Percentiles rank a stretch among this genome's conserved stretches.
phyloP scores from a whole-genome alignment of 2,329 filamentous ascomycete species.

The Gyromitra esculenta region DNA sequence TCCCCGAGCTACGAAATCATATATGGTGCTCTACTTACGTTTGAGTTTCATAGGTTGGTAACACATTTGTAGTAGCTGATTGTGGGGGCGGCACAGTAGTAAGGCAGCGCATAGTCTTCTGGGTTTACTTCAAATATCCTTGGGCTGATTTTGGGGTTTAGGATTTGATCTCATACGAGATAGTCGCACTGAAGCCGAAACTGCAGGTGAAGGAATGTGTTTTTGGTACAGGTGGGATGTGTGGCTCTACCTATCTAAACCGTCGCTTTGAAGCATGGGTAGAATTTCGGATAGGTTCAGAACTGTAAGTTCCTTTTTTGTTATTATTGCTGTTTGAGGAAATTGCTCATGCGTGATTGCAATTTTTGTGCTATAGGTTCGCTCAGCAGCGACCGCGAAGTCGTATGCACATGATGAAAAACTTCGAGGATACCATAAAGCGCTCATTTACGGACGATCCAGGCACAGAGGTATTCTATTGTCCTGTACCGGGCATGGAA shows the following conservation, averaged over 20 bases:
- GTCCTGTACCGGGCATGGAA: constrained; percentile 39
- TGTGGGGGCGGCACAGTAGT: constrained; percentile 67
- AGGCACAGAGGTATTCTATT: constrained; percentile 15
- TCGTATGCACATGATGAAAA: constrained; percentile 37
- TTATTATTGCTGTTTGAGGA: neutral
- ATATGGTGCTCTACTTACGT: neutral
- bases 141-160: neutral
- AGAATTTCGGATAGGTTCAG: constrained; percentile 20
- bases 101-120: neutral
- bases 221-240: constrained; percentile 72
- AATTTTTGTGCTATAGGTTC: constrained; percentile 26
- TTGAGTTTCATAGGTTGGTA: constrained; percentile 58
- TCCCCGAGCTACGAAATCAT: constrained; percentile 60
- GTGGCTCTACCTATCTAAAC: constrained; percentile 54
- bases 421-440: constrained; percentile 45
- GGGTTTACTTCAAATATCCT: neutral
- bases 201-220: constrained; percentile 80
- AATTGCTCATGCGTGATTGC: neutral
- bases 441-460: constrained; percentile 30
- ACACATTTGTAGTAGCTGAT: constrained; percentile 67
- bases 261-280: constrained; percentile 72
- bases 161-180: constrained; percentile 73
- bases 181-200: constrained; percentile 74
- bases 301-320: constrained; percentile 9
- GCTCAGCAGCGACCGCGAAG: constrained; percentile 28